These are phyloP conservation scores for Podila epigama DNA, from an alignment of 192 early-diverging fungal genomes.

Conservation along the genomic window DNA sequence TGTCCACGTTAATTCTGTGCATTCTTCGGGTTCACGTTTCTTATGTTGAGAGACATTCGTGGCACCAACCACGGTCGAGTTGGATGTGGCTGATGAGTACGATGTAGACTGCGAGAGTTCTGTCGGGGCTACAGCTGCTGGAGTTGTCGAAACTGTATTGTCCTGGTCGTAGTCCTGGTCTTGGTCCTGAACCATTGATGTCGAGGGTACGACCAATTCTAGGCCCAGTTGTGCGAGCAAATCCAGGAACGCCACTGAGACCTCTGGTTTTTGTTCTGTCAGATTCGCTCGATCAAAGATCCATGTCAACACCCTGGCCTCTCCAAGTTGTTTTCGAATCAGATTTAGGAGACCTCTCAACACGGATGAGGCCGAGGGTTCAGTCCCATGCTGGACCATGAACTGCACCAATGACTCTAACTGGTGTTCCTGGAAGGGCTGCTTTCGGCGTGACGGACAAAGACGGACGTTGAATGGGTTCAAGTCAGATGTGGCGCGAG, in stretches of 20 bases:
- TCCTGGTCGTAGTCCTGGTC: too few relatives aligned
- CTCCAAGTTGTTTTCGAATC: constrained; percentile 18
- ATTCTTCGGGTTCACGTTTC: background rate
- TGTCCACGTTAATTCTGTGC: constrained; percentile 39
- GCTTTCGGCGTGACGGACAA: constrained; percentile 10
- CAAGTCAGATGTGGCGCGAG: background rate
- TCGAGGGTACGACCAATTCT: constrained; percentile 5
- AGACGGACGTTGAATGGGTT: background rate
- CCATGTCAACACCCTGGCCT: constrained; percentile 17
- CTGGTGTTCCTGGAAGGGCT: constrained; percentile 35
- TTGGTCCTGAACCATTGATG: too few relatives aligned
- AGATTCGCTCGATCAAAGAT: constrained; percentile 40
- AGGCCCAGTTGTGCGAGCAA: constrained; percentile 24
- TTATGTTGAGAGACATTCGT: background rate
- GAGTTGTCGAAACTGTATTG: background rate
- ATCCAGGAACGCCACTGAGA: constrained; percentile 31
- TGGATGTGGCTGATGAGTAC: constrained; percentile 1
- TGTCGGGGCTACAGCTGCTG: background rate
- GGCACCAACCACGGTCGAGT: constrained; percentile 1
- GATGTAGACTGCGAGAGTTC: background rate
- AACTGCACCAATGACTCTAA: constrained; percentile 29
- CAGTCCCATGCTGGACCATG: constrained; percentile 16
- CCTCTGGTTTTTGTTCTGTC: constrained; percentile 38
- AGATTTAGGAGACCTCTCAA: constrained; percentile 28
- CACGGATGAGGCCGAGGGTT: constrained; percentile 28